Base-by-base conservation (phyloP, 441 rosid species). In the Macaranga tanarius region DNA sequence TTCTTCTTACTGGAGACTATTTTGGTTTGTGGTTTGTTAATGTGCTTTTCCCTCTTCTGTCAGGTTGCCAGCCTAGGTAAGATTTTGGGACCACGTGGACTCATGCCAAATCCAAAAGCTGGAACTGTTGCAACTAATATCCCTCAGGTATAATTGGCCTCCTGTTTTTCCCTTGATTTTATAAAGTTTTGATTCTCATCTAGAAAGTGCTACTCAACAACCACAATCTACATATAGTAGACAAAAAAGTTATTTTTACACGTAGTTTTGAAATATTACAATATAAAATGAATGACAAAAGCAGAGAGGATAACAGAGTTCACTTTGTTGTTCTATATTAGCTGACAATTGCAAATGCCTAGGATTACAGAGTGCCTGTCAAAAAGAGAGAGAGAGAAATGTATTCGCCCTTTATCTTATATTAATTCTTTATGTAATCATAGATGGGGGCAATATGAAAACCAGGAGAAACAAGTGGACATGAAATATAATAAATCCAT, bases 21-120 rank as follows among this genome's bases (percentile, higher is more conserved):
- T 58, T 4, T 10, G 67, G 25, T 19, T 19, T 23, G 40, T 31
- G 22, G 13, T 48, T 6, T 65, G 16, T 58, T 61, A 22, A 13
- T 44, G 40, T 55, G 57, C 23, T 47, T 61, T 70, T 75, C 67
- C 60, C 12, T 52, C 67, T 75, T 82, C 73, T 71, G 58, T 79
- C 84, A 95, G 99, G 99, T 89, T 82, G 98, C 99, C 57, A 86
- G 90, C 79, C 84, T 96, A 54, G 99, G 99, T 75, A 96, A 87
- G 89, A 90, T 96, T 84, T 86, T 96, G 62, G 99, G 99, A 80
- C 99, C 99, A 40, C 85, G 97, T n/a, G 99, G 99, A 73, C 94
- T 96, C 79, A 96, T 96, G 99, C 99, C 99, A 45, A 96, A 92
- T 79, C 99, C 99, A 28, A 93, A 96, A 85, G 98, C 98, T 60